Evolutionary conservation across 305 asterid genomes (phyloP), one percentile per base, ranked within the genome.

Genomic region (Fraxinus angustifolia): DNA sequence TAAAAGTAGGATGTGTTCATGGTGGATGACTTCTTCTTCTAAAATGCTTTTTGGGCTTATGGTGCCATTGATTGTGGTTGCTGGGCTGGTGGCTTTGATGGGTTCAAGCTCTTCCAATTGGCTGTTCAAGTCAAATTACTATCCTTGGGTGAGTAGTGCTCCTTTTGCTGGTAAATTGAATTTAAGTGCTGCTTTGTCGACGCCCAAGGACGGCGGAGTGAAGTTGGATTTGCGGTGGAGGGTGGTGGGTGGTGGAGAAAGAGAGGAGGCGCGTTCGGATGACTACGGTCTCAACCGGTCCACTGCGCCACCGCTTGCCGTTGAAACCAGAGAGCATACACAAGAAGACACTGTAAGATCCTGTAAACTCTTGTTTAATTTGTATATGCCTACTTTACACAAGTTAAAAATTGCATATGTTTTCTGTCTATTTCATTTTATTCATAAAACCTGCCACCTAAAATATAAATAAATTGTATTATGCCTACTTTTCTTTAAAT

Each of bases 21-120:
- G 91, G 87, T 87, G 90, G 88, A 85, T 84, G 72, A n/a, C 87
- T 72, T 78, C 89, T 75, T 80, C 82, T 3, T 86, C 91, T 1
- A 81, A 84, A 70, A 88, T 93, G 86, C 71, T 89, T 56, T 72
- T 87, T 48, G 87, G 92, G 83, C 88, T 90, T 68, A 79, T 87
- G 72, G 42, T 87, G 78, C 92, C 91, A 8, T 79, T 92, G 68
- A 70, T 90, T 81, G 68, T 88, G 84, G 86, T 90, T 56, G 82
- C 91, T 1, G 83, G 75, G 4, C 12, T 82, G 76, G 77, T 85
- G 67, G 82, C 82, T 38, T 76, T 87, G 0, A 40, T 87, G 76
- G 90, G 87, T 42, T 81, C 87, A 0, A 79, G 62, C 1, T 78
- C 85, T 1, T 78, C 89, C 1, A 81, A 62, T 76, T 87, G 84